Percentiles rank a stretch among this genome's conserved stretches.
These are phyloP conservation scores for Candida coleopterorum DNA, from an alignment of 805 yeast genomes.

Conservation along the genomic window DNA sequence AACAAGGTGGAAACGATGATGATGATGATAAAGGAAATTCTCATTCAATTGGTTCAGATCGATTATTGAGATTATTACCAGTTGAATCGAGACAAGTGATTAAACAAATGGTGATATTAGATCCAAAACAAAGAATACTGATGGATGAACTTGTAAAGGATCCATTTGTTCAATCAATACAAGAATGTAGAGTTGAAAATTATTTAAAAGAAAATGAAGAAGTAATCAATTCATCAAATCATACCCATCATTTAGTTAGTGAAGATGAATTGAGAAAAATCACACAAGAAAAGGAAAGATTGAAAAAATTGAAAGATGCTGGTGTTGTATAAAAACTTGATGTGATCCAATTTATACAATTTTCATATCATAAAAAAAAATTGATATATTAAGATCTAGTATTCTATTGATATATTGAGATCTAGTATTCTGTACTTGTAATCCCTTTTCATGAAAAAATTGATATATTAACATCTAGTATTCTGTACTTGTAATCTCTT, in stretches of 20 bases:
- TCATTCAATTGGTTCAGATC: conserved; percentile 53
- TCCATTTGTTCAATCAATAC: conserved; percentile 55
- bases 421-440: too few relatives aligned
- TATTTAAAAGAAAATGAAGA: conserved; percentile 9
- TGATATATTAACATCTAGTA: too few relatives aligned
- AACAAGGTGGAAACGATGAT: not conserved
- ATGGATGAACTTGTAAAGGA: conserved; percentile 54
- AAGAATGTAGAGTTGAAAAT: conserved; percentile 42
- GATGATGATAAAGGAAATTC: not conserved
- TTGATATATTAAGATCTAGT: too few relatives aligned
- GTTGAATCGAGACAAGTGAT: conserved; percentile 57
- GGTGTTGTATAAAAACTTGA: conserved; percentile 16
- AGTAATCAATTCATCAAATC: conserved; percentile 27
- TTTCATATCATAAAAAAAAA: too few relatives aligned
- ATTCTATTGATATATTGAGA: too few relatives aligned
- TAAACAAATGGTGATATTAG: conserved; percentile 58
- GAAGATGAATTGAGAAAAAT: conserved; percentile 53
- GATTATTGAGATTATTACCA: conserved; percentile 71
- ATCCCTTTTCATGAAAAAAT: too few relatives aligned
- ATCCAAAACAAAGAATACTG: conserved; percentile 53
- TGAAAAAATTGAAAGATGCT: conserved; percentile 18
- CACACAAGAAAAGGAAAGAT: conserved; percentile 25
- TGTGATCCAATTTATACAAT: too few relatives aligned
- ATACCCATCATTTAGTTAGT: conserved; percentile 63
- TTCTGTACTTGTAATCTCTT: too few relatives aligned